These are phyloP conservation scores for Nakataea oryzae DNA, from an alignment of 2,329 filamentous ascomycete genomes.

Conservation along the genomic window DNA sequence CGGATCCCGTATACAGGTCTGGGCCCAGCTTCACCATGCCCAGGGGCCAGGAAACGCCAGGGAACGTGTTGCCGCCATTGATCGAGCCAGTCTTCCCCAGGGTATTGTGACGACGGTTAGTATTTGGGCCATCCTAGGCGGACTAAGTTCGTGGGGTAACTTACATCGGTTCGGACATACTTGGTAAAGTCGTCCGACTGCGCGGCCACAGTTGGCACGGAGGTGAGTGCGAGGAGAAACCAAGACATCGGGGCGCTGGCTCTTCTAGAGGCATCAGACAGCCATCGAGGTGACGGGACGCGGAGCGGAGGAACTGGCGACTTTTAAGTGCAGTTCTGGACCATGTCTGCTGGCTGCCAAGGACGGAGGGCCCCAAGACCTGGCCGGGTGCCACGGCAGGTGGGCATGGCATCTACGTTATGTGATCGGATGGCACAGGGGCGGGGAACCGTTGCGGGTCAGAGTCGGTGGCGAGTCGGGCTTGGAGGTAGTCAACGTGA, in stretches of 20 bases:
- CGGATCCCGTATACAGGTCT: conserved; percentile 24
- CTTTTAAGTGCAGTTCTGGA: background rate
- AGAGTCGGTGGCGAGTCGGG: background rate
- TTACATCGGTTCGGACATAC: conserved; percentile 1
- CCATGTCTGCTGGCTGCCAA: too few species aligned
- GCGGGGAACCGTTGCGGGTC: background rate
- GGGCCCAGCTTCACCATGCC: conserved; percentile 41
- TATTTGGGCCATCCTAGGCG: background rate
- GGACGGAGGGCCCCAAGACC: background rate
- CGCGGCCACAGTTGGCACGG: background rate
- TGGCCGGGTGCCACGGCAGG: background rate
- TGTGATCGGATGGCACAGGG: background rate
- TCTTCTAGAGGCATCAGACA: background rate
- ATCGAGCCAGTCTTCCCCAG: conserved; percentile 14
- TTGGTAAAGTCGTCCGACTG: background rate
- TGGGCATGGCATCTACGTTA: background rate
- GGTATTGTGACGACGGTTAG: background rate
- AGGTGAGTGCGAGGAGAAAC: background rate
- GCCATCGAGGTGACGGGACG: too few species aligned
- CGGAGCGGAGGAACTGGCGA: too few species aligned
- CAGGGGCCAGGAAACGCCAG: conserved; percentile 34
- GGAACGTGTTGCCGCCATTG: conserved; percentile 37
- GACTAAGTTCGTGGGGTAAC: background rate
- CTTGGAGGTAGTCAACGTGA: background rate
- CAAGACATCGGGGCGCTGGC: background rate